Base-by-base conservation (phyloP, 176 grass and related monocot genomes). In the Triticum dicoccoides region DNA sequence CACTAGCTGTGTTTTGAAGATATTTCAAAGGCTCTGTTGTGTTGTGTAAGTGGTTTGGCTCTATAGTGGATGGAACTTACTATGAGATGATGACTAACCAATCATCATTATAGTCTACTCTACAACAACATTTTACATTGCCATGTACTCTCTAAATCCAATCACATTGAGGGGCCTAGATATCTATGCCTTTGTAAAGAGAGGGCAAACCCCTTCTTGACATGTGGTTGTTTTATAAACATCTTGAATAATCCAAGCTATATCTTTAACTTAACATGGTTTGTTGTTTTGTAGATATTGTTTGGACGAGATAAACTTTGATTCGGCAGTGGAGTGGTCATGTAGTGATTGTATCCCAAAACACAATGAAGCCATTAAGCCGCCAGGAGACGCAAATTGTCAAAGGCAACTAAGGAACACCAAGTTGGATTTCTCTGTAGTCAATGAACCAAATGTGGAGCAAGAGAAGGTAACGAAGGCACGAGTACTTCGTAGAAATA, bases 261-360 rank as follows among this genome's bases (percentile, higher is more conserved):
- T 32, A 76, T 52, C 25, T 32, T 76, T 32, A 18, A 76, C 44
- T 52, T 76, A 76, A 52, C 12, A 32, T 80, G 33, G 34, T 81
- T 66, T 73, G 14, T 73, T 56, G 21, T 88, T 88, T 89, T 89
- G 83, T 85, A 89, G 88, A 81, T 89, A 89, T 69, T 89, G 88
- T 74, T 24, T 69, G 47, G 62, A 89, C 61, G 27, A 4, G 0
- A 9, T 85, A 61, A 59, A 76, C 66, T 89, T 59, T 8, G 69
- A 59, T 85, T 64, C 18, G 52, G 30, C 27, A 45, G 37, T 69
- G 23, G 61, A 89, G 15, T 89, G 82, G 83, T 76, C 34, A 0
- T 89, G 83, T 21, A 21, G 66, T 21, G 77, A 81, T 47, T 89
- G 88, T 79, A 38, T 33, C 29, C 61, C 83, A 29, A 81, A 69